Conservation (phyloP, 768 basidiomycete genomes). For the Ramaria rubella region DNA sequence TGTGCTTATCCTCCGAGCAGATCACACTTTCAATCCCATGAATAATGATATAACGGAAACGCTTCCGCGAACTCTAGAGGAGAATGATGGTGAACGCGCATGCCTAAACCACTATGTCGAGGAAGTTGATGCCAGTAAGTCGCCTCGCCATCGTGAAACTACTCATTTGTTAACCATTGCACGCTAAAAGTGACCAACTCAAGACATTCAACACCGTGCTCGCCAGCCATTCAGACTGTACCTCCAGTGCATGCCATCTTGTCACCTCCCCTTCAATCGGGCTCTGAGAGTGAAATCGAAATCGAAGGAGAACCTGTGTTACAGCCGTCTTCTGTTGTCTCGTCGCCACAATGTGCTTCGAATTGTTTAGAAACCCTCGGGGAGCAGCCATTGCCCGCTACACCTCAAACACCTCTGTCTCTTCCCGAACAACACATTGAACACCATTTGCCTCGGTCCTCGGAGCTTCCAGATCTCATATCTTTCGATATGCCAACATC, state of each 20-base stretch:
- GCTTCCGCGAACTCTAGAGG: not conserved
- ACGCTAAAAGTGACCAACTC: not conserved
- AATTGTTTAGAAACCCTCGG: not conserved
- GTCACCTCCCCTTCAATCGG: not conserved
- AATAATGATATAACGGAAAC: not conserved
- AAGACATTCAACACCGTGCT: not conserved
- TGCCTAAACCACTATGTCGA: not conserved
- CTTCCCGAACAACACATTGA: not conserved
- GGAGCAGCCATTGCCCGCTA: not conserved
- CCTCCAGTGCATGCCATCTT: not conserved
- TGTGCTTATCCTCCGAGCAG: too few relatives aligned
- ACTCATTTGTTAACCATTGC: too few relatives aligned
- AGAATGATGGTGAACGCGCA: not conserved
- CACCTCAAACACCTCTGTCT: not conserved
- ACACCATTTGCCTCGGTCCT: not conserved
- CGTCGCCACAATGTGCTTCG: not conserved
- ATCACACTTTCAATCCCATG: too few relatives aligned
- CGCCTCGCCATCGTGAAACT: not conserved
- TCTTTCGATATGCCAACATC: slow-evolving; percentile 31
- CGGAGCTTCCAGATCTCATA: slow-evolving; percentile 26
- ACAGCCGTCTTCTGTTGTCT: not conserved
- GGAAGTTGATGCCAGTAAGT: not conserved
- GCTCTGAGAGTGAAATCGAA: not conserved
- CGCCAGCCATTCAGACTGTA: not conserved
- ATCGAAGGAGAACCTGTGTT: not conserved